phyloP scores from a whole-genome alignment of 139 green algal species.

The Closterium sp. region DNA sequence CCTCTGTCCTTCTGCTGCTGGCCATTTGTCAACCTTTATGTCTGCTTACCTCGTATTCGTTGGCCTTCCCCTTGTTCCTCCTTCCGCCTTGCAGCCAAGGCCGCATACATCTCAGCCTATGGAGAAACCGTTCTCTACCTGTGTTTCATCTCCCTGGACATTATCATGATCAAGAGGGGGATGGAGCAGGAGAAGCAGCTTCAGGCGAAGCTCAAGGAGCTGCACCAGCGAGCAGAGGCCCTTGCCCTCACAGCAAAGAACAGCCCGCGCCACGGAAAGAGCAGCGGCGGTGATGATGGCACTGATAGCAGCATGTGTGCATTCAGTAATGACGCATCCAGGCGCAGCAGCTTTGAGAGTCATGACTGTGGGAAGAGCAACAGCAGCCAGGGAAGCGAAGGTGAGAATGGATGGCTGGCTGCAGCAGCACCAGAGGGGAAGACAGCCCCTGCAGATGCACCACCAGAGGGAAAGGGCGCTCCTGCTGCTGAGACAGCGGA shows the following conservation, averaged over 20 bases:
- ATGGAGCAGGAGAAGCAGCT: slow-evolving; percentile 7
- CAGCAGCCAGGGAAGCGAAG: not conserved
- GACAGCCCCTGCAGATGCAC: no score
- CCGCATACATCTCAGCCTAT: slow-evolving; percentile 27
- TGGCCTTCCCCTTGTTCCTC: not conserved
- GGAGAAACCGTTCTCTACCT: slow-evolving; percentile 35
- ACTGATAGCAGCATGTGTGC: not conserved
- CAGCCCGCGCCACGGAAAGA: not conserved
- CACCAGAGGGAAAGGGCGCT: not conserved
- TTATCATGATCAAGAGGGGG: slow-evolving; percentile 4
- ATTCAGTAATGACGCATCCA: not conserved
- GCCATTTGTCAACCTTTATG: not conserved
- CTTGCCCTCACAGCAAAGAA: not conserved
- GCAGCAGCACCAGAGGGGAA: not conserved
- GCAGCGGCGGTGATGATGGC: not conserved
- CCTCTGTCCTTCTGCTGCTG: not conserved
- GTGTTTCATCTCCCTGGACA: slow-evolving; percentile 12
- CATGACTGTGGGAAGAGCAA: not conserved
- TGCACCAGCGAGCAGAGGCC: not conserved
- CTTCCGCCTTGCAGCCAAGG: not conserved
- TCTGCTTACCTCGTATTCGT: no score
- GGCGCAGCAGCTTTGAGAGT: not conserved
- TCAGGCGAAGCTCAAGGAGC: not conserved
- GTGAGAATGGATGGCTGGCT: not conserved
- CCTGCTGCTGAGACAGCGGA: not conserved